A percentile compares a stretch with the other conserved stretches of the same genome.
Conservation (phyloP, 306 rosid genomes). For the Inga leiocalycina region DNA sequence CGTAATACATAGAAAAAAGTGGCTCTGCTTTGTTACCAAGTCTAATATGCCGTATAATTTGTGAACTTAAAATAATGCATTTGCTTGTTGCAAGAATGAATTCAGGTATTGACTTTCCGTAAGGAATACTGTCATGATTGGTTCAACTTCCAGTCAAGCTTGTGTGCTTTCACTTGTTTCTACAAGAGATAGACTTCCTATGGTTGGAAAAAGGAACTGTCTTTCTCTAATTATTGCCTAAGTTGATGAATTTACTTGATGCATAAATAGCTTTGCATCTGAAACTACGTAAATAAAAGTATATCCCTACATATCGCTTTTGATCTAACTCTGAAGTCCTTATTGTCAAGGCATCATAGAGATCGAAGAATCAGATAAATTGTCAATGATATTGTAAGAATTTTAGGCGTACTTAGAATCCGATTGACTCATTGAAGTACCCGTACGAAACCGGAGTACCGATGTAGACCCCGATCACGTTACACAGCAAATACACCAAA, state of each 20-base stretch:
- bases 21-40: not conserved
- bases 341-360: not conserved
- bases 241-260: not conserved
- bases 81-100: not conserved
- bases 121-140: not conserved
- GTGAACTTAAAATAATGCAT: not conserved
- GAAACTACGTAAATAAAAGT: not conserved
- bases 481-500: no score
- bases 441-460: no score
- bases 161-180: not conserved
- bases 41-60: not conserved
- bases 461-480: no score
- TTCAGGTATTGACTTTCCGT: not conserved
- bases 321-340: not conserved
- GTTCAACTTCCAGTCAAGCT: not conserved
- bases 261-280: slow-evolving; percentile 8
- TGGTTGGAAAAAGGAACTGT: not conserved
- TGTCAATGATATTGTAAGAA: not conserved
- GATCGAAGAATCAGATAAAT: not conserved
- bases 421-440: no score
- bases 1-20: not conserved
- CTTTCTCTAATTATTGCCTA: not conserved
- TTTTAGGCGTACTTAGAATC: no score
- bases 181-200: not conserved
- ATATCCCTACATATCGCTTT: not conserved